Evolutionary conservation across 179 eudicot genomes (phyloP).

Genomic region (Patellifolia procumbens): DNA sequence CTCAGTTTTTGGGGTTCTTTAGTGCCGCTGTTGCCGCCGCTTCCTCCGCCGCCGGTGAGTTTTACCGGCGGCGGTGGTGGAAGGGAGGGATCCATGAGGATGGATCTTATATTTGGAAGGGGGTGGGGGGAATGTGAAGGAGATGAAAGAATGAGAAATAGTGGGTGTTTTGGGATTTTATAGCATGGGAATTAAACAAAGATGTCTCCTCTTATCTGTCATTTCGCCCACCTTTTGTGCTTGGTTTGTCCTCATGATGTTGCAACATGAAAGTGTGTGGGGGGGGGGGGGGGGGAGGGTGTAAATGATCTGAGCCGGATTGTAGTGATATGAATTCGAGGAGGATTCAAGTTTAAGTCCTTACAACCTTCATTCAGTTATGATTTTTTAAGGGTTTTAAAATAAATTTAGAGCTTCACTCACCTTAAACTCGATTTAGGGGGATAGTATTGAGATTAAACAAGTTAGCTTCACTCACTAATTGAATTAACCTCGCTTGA

Average conservation of each 20-base stretch:
- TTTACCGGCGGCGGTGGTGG: constrained; percentile 21
- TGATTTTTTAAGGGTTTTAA: background rate
- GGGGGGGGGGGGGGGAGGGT: no score
- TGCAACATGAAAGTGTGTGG: no score
- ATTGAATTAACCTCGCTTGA: no score
- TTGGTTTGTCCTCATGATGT: no score
- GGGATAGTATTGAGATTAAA: no score
- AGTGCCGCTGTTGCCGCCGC: constrained; percentile 5
- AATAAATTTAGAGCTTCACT: no score
- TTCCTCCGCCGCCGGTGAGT: background rate
- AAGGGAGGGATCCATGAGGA: background rate
- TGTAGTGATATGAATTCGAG: background rate
- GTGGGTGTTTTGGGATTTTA: background rate
- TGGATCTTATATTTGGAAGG: background rate
- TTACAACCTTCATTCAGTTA: no score
- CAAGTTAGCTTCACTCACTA: no score
- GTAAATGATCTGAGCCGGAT: no score
- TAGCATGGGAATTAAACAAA: background rate
- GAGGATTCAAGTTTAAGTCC: no score
- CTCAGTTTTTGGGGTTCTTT: constrained; percentile 49
- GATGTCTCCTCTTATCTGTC: background rate
- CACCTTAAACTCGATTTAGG: no score
- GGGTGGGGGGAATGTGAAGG: background rate
- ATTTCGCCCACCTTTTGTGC: background rate
- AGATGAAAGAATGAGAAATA: background rate